Evolutionary conservation across 768 basidiomycete species (phyloP).

Genomic region (Mycena vulgaris): DNA sequence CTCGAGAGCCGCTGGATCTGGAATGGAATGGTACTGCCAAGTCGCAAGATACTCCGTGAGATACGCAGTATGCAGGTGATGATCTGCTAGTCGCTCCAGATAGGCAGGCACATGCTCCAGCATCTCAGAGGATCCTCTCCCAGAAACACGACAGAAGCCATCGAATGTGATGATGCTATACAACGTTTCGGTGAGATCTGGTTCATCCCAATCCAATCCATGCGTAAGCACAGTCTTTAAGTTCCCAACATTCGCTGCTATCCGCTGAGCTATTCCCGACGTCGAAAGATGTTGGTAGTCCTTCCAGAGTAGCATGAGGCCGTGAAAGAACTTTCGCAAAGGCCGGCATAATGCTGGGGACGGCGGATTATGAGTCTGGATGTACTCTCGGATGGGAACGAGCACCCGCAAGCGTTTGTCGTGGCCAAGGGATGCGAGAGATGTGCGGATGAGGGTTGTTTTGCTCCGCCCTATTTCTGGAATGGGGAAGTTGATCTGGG

Average conservation of each 20-base stretch:
- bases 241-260: conserved; percentile 26
- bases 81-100: conserved; percentile 11
- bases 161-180: conserved; percentile 23
- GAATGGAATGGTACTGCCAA: conserved; percentile 24
- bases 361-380: conserved; percentile 4
- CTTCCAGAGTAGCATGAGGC: conserved; percentile 24
- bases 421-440: conserved; percentile 12
- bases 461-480: conserved; percentile 5
- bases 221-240: conserved; percentile 10
- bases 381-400: conserved; percentile 25
- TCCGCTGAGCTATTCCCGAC: conserved; percentile 2
- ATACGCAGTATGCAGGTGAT: conserved; percentile 9
- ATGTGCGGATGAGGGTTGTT: conserved; percentile 22
- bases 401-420: conserved; percentile 17
- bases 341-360: conserved; percentile 20
- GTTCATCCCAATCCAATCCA: conserved; percentile 24
- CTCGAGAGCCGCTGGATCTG: conserved; percentile 9
- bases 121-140: conserved; percentile 7
- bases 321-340: conserved; percentile 21
- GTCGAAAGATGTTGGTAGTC: conserved; percentile 32
- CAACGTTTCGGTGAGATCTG: conserved; percentile 24
- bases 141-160: conserved; percentile 12
- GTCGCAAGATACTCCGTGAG: neutral
- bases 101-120: conserved; percentile 11
- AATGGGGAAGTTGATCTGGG: conserved; percentile 10